Evolutionary conservation across 2,329 filamentous ascomycete species (phyloP).

Genomic region (Leptosphaerulina australis): DNA sequence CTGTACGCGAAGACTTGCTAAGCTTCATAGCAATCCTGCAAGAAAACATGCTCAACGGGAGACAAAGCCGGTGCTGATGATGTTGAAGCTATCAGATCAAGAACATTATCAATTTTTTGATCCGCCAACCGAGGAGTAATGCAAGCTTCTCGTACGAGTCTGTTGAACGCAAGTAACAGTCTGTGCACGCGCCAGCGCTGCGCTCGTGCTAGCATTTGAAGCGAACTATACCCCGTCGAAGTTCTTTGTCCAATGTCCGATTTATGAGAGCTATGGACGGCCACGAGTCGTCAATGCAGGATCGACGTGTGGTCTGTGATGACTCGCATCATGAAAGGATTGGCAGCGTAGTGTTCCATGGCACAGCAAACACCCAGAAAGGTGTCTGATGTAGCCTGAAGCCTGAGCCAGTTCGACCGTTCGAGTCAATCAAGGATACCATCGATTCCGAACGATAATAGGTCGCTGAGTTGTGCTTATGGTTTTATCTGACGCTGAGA

Average conservation of each 20-base stretch:
- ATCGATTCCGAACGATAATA: too few relatives aligned
- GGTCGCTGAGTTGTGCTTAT: too few relatives aligned
- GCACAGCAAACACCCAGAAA: background rate
- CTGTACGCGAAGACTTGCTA: background rate
- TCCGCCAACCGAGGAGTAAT: background rate
- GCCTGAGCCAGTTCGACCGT: too few relatives aligned
- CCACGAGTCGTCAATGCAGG: background rate
- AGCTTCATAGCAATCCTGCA: background rate
- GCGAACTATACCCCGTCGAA: background rate
- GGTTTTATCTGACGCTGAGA: background rate
- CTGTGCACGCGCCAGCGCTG: constrained; percentile 20
- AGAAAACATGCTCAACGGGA: background rate
- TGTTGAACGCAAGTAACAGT: constrained; percentile 22
- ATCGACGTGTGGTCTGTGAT: background rate
- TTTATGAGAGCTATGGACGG: background rate
- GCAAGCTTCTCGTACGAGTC: background rate
- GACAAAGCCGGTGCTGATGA: too few relatives aligned
- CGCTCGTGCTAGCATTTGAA: constrained; percentile 20
- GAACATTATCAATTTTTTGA: background rate
- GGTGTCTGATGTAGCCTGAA: background rate
- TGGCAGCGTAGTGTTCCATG: background rate
- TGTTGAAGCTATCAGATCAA: too few relatives aligned
- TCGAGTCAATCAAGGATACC: too few relatives aligned
- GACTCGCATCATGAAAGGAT: background rate
- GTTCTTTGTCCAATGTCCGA: background rate